Conservation (phyloP, 805 yeast species). For the Saccharomycopsis schoenii region DNA sequence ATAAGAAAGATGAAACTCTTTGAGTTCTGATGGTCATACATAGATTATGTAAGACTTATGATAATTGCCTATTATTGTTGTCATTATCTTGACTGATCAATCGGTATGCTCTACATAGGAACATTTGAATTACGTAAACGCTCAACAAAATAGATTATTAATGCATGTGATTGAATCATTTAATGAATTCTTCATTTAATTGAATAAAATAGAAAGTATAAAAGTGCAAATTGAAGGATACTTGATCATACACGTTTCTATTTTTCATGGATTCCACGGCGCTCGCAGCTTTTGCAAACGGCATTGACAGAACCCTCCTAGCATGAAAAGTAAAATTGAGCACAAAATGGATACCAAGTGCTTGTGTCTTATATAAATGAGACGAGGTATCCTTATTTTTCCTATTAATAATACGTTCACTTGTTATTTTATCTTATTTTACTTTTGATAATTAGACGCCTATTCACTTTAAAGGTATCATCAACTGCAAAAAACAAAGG, state of each 20-base stretch:
- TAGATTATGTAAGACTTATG: too few relatives aligned
- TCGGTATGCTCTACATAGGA: too few relatives aligned
- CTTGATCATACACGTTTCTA: neutral
- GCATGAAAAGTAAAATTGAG: neutral
- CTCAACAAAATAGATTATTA: neutral
- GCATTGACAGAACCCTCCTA: neutral
- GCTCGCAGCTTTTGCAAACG: neutral
- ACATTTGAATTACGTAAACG: neutral
- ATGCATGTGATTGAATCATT: neutral
- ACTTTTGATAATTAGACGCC: neutral
- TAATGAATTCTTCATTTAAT: neutral
- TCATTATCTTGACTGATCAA: too few relatives aligned
- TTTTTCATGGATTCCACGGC: neutral
- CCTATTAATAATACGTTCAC: neutral
- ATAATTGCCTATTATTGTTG: too few relatives aligned
- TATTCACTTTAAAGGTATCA: too few relatives aligned
- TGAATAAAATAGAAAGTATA: neutral
- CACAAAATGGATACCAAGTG: neutral
- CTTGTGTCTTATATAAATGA: neutral
- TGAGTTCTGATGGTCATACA: too few relatives aligned
- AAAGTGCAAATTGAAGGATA: neutral
- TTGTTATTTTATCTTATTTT: neutral
- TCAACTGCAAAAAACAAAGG: neutral
- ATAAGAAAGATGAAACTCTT: too few relatives aligned
- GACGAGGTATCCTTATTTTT: neutral